Percentiles rank a stretch among this genome's conserved stretches.
phyloP scores from a whole-genome alignment of 306 rosid genomes.

The Fagus crenata region DNA sequence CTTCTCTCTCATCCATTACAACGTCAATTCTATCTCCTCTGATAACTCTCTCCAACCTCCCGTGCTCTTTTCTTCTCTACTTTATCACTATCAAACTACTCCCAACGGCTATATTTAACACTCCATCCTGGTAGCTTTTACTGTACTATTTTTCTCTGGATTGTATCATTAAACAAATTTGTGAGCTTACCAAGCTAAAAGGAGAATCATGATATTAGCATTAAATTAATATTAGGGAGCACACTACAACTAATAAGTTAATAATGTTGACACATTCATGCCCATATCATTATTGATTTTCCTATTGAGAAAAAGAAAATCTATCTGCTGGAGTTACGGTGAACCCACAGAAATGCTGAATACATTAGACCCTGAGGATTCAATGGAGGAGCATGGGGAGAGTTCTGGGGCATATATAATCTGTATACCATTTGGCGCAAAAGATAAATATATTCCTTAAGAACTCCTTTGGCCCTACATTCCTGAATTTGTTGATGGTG shows the following conservation, averaged over 20 bases:
- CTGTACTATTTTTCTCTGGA: neutral
- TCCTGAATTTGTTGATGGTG: conserved; percentile 58
- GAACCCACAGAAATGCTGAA: conserved; percentile 63
- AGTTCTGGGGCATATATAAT: conserved; percentile 54
- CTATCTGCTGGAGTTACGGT: conserved; percentile 65
- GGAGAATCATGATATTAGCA: neutral
- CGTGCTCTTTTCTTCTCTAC: too few species aligned
- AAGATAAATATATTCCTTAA: conserved; percentile 49
- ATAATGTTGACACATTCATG: neutral
- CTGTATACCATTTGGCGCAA: conserved; percentile 61
- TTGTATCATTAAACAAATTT: neutral
- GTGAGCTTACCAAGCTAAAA: neutral
- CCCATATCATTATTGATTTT: neutral
- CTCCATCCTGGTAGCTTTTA: neutral
- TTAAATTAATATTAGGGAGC: neutral
- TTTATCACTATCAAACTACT: too few species aligned
- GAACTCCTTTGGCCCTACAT: conserved; percentile 57
- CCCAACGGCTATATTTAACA: too few species aligned
- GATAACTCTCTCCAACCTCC: too few species aligned
- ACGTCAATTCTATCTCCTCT: too few species aligned
- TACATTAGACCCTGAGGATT: conserved; percentile 30
- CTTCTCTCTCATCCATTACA: too few species aligned
- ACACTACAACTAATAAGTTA: neutral
- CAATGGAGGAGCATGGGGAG: conserved; percentile 48
- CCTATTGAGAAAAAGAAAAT: neutral